phyloP scores from a whole-genome alignment of 2,329 filamentous ascomycete species.

The Xylariaceae sp. region DNA sequence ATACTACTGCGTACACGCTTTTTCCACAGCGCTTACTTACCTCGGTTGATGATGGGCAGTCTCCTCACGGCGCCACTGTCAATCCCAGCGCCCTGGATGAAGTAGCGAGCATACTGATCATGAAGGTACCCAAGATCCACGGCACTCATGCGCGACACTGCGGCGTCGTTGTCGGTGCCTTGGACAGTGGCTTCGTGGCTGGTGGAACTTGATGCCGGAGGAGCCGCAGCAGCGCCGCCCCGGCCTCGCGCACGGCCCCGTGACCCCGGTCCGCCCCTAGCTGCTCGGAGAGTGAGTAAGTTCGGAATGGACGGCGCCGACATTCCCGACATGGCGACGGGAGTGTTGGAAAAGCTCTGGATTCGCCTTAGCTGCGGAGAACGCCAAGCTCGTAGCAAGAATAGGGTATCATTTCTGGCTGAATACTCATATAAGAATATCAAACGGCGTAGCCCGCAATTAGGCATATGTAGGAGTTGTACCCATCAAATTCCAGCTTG shows the following conservation, averaged over 20 bases:
- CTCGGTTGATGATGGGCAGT: constrained; percentile 90
- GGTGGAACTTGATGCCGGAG: constrained; percentile 26
- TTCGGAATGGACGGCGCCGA: constrained; percentile 73
- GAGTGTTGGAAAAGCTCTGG: too few relatives aligned
- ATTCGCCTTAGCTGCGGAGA: too few relatives aligned
- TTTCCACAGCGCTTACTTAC: constrained; percentile 39
- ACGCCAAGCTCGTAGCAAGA: too few relatives aligned
- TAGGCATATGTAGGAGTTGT: too few relatives aligned
- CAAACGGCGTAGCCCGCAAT: too few relatives aligned
- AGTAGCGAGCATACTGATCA: constrained; percentile 70
- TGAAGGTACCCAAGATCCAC: constrained; percentile 79
- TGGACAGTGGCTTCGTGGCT: constrained; percentile 75
- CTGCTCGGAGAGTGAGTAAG: constrained; percentile 53
- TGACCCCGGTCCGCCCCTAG: constrained; percentile 38
- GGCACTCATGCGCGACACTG: constrained; percentile 81
- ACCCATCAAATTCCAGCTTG: too few relatives aligned
- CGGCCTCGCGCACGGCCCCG: constrained; percentile 29
- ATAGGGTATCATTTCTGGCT: too few relatives aligned
- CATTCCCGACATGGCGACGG: constrained; percentile 42
- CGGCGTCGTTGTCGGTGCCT: constrained; percentile 86
- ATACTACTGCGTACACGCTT: not conserved
- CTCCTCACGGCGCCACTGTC: constrained; percentile 51
- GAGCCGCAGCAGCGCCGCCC: constrained; percentile 16
- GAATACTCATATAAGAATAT: too few relatives aligned
- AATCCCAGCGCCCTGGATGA: constrained; percentile 45